A percentile compares a stretch with the other conserved stretches of the same genome.
Conservation (phyloP, 352 stramenopile species). For the Elongisporangium undulatum region DNA sequence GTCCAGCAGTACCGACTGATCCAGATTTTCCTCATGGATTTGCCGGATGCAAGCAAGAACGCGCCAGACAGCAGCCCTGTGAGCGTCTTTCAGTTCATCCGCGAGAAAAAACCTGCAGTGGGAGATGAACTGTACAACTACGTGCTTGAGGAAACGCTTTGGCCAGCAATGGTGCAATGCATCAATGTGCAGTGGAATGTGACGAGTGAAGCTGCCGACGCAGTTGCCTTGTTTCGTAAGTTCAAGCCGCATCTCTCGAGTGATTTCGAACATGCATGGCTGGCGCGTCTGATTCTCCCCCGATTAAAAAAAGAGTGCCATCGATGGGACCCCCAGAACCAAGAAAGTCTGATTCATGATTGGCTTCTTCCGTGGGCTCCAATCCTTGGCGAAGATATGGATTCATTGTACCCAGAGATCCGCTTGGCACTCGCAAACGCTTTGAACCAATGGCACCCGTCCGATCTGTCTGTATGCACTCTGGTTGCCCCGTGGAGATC, state of each 20-base stretch:
- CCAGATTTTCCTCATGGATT: slow-evolving; percentile 57
- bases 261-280: slow-evolving; percentile 45
- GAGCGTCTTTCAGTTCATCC: slow-evolving; percentile 59
- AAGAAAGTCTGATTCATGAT: slow-evolving; percentile 60
- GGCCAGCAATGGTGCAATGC: slow-evolving; percentile 59
- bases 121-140: slow-evolving; percentile 75
- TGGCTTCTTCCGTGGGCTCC: slow-evolving; percentile 74
- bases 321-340: slow-evolving; percentile 41
- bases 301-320: slow-evolving; percentile 70
- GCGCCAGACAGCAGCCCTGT: slow-evolving; percentile 2
- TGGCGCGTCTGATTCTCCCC: slow-evolving; percentile 60
- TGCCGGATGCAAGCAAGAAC: slow-evolving; percentile 8
- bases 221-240: slow-evolving; percentile 34
- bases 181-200: slow-evolving; percentile 65
- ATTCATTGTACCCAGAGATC: slow-evolving; percentile 64
- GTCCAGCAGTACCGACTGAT: slow-evolving; percentile 50
- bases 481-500: slow-evolving; percentile 67
- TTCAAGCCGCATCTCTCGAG: slow-evolving; percentile 48
- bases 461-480: slow-evolving; percentile 54
- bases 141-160: slow-evolving; percentile 72
- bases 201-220: slow-evolving; percentile 26
- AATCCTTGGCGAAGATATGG: slow-evolving; percentile 37
- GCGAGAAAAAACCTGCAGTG: slow-evolving; percentile 47
- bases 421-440: slow-evolving; percentile 52
- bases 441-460: slow-evolving; percentile 80